A percentile compares a stretch with the other conserved stretches of the same genome.
Conservation (phyloP, 1,284 basidiomycete species). For the Fomitopsis palustris region DNA sequence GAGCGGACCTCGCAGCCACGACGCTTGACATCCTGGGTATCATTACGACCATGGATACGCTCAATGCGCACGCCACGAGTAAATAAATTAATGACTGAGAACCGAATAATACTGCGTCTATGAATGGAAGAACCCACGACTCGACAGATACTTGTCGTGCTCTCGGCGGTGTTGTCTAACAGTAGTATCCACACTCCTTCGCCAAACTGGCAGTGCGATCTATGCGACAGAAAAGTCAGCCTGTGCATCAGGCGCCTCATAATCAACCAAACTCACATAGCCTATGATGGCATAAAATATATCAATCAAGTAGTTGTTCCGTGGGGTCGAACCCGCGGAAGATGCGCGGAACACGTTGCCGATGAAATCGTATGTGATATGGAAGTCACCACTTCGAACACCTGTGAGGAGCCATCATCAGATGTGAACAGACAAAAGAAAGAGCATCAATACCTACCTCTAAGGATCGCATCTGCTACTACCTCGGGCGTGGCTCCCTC, state of each 20-base stretch:
- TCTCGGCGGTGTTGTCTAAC: constrained; percentile 43
- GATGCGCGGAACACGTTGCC: constrained; percentile 68
- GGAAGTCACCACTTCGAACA: constrained; percentile 67
- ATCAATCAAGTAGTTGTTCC: constrained; percentile 60
- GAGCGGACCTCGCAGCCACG: not conserved
- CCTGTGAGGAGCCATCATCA: constrained; percentile 37
- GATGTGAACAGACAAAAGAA: not conserved
- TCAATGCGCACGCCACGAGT: not conserved
- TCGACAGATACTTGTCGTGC: constrained; percentile 42
- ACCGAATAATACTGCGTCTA: not conserved
- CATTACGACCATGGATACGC: not conserved
- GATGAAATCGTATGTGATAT: constrained; percentile 75
- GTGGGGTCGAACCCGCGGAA: constrained; percentile 66
- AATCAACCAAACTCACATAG: constrained; percentile 33
- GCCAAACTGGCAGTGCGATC: constrained; percentile 53
- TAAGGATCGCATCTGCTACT: constrained; percentile 61
- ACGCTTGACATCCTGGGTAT: not conserved
- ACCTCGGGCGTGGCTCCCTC: constrained; percentile 62
- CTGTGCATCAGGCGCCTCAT: not conserved
- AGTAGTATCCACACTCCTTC: constrained; percentile 45
- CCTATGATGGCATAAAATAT: constrained; percentile 40
- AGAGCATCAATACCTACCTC: constrained; percentile 54
- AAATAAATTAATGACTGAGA: not conserved
- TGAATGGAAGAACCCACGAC: constrained; percentile 16
- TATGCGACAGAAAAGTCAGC: constrained; percentile 20